Evolutionary conservation across 345 rosid genomes (phyloP).

Genomic region (Eutrema japonicum): DNA sequence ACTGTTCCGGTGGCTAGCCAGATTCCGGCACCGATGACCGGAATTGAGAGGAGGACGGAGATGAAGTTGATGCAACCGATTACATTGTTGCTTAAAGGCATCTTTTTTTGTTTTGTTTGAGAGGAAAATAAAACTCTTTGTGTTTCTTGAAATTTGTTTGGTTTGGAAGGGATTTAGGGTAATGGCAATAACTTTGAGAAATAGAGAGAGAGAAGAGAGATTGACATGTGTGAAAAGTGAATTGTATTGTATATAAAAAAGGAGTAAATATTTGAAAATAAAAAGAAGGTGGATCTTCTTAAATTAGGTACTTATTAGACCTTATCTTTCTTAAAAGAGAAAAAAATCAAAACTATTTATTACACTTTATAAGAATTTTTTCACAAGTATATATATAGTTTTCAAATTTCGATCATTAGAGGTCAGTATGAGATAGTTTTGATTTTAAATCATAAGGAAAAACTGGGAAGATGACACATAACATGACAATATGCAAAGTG

Average conservation of each 20-base stretch:
- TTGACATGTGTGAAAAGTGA: slow-evolving; percentile 24
- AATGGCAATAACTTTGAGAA: slow-evolving; percentile 26
- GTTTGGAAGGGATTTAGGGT: slow-evolving; percentile 17
- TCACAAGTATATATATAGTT: neutral
- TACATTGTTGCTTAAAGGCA: slow-evolving; percentile 85
- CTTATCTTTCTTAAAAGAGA: slow-evolving; percentile 7
- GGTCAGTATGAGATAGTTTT: neutral
- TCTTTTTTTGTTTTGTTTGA: slow-evolving; percentile 23
- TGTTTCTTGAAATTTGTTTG: slow-evolving; percentile 25
- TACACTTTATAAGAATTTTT: neutral
- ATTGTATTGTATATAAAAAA: neutral
- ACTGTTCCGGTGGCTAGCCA: slow-evolving; percentile 81
- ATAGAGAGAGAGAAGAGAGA: slow-evolving; percentile 14
- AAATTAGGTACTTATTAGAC: no score
- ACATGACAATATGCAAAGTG: no score
- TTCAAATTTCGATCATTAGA: neutral
- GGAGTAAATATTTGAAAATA: neutral
- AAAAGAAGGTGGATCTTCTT: neutral
- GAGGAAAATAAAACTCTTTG: slow-evolving; percentile 2
- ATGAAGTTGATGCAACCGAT: slow-evolving; percentile 87
- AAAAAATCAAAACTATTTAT: neutral
- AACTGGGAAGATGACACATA: slow-evolving; percentile 1
- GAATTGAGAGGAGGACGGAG: slow-evolving; percentile 82
- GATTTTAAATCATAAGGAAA: neutral
- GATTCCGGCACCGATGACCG: slow-evolving; percentile 84